A percentile compares a stretch with the other conserved stretches of the same genome.
phyloP scores from a whole-genome alignment of 306 rosid species.

The Vigna nakashimae region DNA sequence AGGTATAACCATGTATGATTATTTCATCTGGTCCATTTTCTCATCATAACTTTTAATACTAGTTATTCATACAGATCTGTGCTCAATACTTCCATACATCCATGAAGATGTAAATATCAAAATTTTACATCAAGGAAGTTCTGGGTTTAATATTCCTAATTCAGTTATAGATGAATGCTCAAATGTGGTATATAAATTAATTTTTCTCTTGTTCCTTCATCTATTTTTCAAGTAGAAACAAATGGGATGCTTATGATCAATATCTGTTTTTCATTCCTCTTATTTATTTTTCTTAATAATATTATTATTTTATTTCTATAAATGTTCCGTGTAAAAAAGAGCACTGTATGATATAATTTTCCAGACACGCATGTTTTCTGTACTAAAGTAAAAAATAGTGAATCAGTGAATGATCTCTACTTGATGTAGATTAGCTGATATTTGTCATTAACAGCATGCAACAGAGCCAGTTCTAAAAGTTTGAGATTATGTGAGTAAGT shows the following conservation, averaged over 20 bases:
- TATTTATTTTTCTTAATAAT: background rate
- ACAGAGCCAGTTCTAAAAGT: background rate
- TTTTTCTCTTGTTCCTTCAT: slow-evolving; percentile 27
- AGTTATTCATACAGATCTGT: background rate
- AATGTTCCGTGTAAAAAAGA: too few relatives aligned
- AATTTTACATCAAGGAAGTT: slow-evolving; percentile 1
- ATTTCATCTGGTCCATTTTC: background rate
- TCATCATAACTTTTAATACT: background rate
- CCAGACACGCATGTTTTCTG: background rate
- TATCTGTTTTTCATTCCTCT: too few relatives aligned
- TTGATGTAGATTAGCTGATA: slow-evolving; percentile 8
- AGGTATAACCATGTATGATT: slow-evolving; percentile 23
- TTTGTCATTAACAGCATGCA: background rate
- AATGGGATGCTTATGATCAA: background rate
- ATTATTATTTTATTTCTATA: background rate
- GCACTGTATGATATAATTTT: background rate
- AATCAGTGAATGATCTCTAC: slow-evolving; percentile 25
- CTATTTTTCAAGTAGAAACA: background rate
- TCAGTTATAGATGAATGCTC: background rate
- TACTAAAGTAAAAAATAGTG: background rate
- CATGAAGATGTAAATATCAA: slow-evolving; percentile 11
- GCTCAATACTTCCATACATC: background rate
- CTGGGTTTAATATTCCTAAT: background rate
- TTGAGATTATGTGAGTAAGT: background rate
- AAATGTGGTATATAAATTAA: slow-evolving; percentile 1